Evolutionary conservation across 495 filamentous ascomycete genomes (phyloP).

Genomic region (Xylaria acuta): DNA sequence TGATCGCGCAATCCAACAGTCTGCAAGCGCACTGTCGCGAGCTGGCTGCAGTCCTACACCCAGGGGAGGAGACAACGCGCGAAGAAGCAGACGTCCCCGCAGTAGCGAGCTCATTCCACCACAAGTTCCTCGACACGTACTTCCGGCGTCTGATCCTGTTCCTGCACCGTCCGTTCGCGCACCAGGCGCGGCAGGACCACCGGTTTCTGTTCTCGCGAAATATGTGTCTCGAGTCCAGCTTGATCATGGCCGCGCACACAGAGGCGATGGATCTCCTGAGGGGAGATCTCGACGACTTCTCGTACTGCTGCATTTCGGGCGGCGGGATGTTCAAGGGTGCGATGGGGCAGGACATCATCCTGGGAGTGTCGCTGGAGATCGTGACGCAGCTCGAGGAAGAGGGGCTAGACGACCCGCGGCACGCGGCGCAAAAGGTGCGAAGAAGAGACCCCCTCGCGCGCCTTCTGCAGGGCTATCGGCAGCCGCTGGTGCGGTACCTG

Average conservation of each 20-base stretch:
- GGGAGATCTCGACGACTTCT: conserved; percentile 3
- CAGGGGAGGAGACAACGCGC: background rate
- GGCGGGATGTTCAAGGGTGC: conserved; percentile 24
- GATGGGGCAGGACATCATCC: conserved; percentile 21
- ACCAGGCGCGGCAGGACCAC: conserved; percentile 9
- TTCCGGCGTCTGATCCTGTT: conserved; percentile 20
- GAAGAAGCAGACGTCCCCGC: background rate
- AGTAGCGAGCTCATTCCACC: background rate
- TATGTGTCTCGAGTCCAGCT: conserved; percentile 4
- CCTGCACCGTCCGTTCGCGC: conserved; percentile 22
- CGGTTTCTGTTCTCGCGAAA: conserved; percentile 18
- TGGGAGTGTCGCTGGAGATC: conserved; percentile 1
- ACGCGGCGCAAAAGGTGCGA: background rate
- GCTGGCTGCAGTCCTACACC: background rate
- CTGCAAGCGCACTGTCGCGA: conserved; percentile 18
- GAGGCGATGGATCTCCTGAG: conserved; percentile 1
- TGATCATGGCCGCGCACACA: conserved; percentile 14
- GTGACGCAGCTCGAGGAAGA: conserved; percentile 25
- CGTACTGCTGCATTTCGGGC: conserved; percentile 15
- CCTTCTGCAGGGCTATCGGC: conserved; percentile 2
- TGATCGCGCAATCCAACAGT: background rate
- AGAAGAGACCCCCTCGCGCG: conserved; percentile 5
- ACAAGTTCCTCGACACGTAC: conserved; percentile 24
- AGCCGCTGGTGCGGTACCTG: conserved; percentile 11
- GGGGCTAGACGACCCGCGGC: background rate